phyloP scores from a whole-genome alignment of 2,329 filamentous ascomycete genomes.

The Pestalotiopsis sp. region DNA sequence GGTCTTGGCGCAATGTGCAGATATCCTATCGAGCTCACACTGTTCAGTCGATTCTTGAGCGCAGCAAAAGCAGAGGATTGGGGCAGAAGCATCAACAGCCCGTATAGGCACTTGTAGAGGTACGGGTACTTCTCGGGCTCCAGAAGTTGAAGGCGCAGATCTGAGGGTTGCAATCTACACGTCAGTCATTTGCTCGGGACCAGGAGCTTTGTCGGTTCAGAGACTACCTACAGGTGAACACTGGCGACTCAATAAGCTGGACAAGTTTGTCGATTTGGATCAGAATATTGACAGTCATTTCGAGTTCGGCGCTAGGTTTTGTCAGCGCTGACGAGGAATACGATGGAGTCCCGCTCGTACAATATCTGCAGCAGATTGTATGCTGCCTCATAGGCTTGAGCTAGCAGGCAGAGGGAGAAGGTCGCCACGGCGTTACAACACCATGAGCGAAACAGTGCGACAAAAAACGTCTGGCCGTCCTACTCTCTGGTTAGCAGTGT shows the following conservation, averaged over 20 bases:
- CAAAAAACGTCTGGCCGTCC: constrained; percentile 96
- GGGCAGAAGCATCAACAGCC: constrained; percentile 95
- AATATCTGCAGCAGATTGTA: constrained; percentile 96
- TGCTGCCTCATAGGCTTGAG: constrained; percentile 96
- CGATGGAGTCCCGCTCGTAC: constrained; percentile 49
- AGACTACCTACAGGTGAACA: constrained; percentile 82
- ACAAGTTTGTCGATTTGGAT: constrained; percentile 99
- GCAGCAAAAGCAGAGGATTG: constrained; percentile 97
- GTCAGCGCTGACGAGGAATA: constrained; percentile 19
- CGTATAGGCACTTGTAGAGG: constrained; percentile 97
- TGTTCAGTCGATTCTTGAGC: constrained; percentile 94
- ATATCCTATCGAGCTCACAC: constrained; percentile 95
- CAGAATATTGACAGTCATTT: constrained; percentile 98
- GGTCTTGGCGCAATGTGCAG: constrained; percentile 79
- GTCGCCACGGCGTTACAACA: constrained; percentile 98
- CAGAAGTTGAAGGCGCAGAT: constrained; percentile 89
- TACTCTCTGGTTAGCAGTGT: constrained; percentile 33
- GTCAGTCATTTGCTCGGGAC: neutral
- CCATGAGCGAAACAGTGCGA: constrained; percentile 93
- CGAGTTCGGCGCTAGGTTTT: constrained; percentile 78
- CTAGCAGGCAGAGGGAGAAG: constrained; percentile 92
- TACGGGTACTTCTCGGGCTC: constrained; percentile 95
- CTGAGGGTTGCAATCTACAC: constrained; percentile 44
- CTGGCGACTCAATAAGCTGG: constrained; percentile 92
- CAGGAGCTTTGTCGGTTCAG: neutral